phyloP scores from a whole-genome alignment of 164 flowering plant genomes.

The Magnolia changhungtana region DNA sequence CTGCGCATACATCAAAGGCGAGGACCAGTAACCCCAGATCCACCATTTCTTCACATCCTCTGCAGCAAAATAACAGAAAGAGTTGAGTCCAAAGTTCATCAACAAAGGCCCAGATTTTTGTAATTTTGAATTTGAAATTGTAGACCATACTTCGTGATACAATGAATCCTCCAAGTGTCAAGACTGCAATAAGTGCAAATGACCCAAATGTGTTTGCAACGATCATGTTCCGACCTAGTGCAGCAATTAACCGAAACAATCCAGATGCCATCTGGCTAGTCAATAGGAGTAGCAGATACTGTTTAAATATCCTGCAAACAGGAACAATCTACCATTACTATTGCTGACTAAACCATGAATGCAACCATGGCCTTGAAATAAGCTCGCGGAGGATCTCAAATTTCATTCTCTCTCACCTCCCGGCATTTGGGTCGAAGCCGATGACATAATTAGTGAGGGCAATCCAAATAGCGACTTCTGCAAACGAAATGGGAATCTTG shows the following conservation, averaged over 20 bases:
- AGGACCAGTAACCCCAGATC: conserved; percentile 15
- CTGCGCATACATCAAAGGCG: conserved; percentile 15
- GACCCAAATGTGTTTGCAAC: conserved; percentile 46
- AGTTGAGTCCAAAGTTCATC: not conserved
- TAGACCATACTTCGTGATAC: conserved; percentile 34
- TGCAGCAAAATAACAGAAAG: not conserved
- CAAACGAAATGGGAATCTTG: conserved; percentile 16
- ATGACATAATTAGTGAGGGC: conserved; percentile 15
- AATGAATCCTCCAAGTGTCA: conserved; percentile 47
- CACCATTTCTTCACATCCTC: conserved; percentile 11
- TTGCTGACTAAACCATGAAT: not conserved
- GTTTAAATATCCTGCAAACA: conserved; percentile 41
- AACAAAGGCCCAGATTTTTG: not conserved
- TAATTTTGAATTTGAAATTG: not conserved
- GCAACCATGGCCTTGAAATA: not conserved
- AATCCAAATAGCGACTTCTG: conserved; percentile 12
- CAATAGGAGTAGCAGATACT: conserved; percentile 37
- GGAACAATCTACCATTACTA: not conserved
- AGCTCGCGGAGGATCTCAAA: not conserved
- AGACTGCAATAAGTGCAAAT: conserved; percentile 28
- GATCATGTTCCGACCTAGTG: conserved; percentile 43
- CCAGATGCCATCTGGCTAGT: conserved; percentile 41
- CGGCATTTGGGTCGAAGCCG: conserved; percentile 22
- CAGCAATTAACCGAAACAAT: conserved; percentile 38
- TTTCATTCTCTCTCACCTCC: conserved; percentile 7